A percentile compares a stretch with the other conserved stretches of the same genome.
Conservation (phyloP, 2,329 filamentous ascomycete species). For the Xylariaceae sp. region DNA sequence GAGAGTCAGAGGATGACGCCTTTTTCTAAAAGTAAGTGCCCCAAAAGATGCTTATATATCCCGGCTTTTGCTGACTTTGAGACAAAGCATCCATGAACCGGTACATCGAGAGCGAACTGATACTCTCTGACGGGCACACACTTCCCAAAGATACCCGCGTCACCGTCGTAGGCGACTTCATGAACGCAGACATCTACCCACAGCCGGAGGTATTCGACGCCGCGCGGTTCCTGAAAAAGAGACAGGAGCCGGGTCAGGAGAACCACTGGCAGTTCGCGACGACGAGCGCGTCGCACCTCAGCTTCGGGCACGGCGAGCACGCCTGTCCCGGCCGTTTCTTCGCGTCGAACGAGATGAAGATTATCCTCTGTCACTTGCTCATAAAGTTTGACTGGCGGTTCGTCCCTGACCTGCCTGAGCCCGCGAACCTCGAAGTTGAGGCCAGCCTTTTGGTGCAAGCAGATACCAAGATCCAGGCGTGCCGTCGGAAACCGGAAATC, state of each 20-base stretch:
- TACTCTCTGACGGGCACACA: conserved; percentile 28
- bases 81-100: conserved; percentile 30
- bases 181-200: conserved; percentile 26
- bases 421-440: conserved; percentile 23
- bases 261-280: conserved; percentile 35
- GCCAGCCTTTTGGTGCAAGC: conserved; percentile 13
- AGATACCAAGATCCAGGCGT: conserved; percentile 25
- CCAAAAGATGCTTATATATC: background rate
- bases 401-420: conserved; percentile 24
- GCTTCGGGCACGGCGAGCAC: conserved; percentile 39
- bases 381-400: conserved; percentile 33
- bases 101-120: conserved; percentile 25
- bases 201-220: conserved; percentile 30
- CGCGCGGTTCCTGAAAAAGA: conserved; percentile 28
- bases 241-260: conserved; percentile 29
- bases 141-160: conserved; percentile 28
- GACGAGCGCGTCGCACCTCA: conserved; percentile 29
- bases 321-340: conserved; percentile 32
- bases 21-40: conserved; percentile 24
- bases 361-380: conserved; percentile 24
- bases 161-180: conserved; percentile 28
- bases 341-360: conserved; percentile 24
- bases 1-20: conserved; percentile 34
- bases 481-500: conserved; percentile 28
- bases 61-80: background rate